phyloP scores from a whole-genome alignment of 2,329 filamentous ascomycete species.

The Massarina eburnea region DNA sequence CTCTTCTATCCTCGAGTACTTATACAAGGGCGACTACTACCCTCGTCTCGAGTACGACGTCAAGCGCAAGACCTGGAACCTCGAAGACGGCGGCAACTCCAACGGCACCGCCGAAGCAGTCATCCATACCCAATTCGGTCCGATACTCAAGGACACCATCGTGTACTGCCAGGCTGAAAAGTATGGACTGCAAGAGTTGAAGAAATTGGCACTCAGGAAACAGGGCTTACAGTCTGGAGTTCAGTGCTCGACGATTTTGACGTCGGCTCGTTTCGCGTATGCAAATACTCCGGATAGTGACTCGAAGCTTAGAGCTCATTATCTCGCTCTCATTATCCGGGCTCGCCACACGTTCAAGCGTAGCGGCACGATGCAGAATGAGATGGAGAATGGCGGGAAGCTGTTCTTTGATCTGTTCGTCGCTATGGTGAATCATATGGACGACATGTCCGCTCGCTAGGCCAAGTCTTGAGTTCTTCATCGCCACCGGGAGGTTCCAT shows the following conservation, averaged over 20 bases:
- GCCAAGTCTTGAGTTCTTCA: too few relatives aligned
- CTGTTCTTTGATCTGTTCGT: slow-evolving; percentile 95
- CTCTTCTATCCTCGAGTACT: slow-evolving; percentile 84
- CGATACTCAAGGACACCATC: slow-evolving; percentile 83
- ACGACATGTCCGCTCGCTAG: slow-evolving; percentile 38
- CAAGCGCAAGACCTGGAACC: slow-evolving; percentile 74
- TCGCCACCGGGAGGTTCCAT: slow-evolving; percentile 5
- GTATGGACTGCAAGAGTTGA: slow-evolving; percentile 81
- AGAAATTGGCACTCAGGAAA: slow-evolving; percentile 81
- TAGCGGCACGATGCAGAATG: slow-evolving; percentile 91
- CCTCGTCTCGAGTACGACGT: slow-evolving; percentile 82
- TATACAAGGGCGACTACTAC: slow-evolving; percentile 94
- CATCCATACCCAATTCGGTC: slow-evolving; percentile 64
- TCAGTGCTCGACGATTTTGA: slow-evolving; percentile 79
- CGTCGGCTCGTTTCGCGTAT: slow-evolving; percentile 88
- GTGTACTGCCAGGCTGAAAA: slow-evolving; percentile 87
- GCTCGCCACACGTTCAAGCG: slow-evolving; percentile 86
- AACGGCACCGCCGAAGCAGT: slow-evolving; percentile 46
- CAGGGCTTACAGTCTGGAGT: slow-evolving; percentile 86
- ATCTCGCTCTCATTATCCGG: slow-evolving; percentile 88
- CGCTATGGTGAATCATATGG: slow-evolving; percentile 85
- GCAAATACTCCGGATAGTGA: slow-evolving; percentile 85
- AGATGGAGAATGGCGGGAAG: slow-evolving; percentile 86
- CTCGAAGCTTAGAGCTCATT: slow-evolving; percentile 88
- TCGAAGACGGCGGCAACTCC: slow-evolving; percentile 62